Conservation (phyloP, 257 asterid genomes). For the Solanum tarapatanum region DNA sequence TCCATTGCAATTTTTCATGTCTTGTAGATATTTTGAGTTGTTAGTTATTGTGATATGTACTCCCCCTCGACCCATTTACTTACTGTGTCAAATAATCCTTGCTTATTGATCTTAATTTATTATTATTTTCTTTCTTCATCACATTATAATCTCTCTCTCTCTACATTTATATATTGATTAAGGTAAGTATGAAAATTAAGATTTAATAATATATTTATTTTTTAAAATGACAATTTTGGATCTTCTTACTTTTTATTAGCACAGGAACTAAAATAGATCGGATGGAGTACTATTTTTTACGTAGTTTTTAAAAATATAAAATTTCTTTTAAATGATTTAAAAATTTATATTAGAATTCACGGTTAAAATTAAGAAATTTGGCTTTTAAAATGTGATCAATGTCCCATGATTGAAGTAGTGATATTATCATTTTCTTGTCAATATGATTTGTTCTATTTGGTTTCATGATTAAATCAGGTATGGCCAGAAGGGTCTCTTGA, state of each 20-base stretch:
- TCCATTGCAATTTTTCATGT: background rate
- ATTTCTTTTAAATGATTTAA: background rate
- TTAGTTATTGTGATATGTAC: background rate
- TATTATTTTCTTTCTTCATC: background rate
- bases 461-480: background rate
- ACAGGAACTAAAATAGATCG: too few species aligned
- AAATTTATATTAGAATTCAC: too few species aligned
- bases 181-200: too few species aligned
- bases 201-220: too few species aligned
- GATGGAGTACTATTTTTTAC: too few species aligned
- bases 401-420: background rate
- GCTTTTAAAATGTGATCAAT: background rate
- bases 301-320: too few species aligned
- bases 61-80: background rate
- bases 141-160: background rate
- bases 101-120: background rate
- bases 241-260: background rate
- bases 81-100: background rate
- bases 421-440: background rate
- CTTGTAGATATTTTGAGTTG: background rate
- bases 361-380: too few species aligned
- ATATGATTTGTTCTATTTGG: background rate
- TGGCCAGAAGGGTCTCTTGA: background rate
- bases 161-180: background rate
- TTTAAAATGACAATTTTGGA: background rate